Evolutionary conservation across 164 flowering plant species (phyloP), one percentile per base, ranked within the genome.

Genomic region (Vitis rupestris): DNA sequence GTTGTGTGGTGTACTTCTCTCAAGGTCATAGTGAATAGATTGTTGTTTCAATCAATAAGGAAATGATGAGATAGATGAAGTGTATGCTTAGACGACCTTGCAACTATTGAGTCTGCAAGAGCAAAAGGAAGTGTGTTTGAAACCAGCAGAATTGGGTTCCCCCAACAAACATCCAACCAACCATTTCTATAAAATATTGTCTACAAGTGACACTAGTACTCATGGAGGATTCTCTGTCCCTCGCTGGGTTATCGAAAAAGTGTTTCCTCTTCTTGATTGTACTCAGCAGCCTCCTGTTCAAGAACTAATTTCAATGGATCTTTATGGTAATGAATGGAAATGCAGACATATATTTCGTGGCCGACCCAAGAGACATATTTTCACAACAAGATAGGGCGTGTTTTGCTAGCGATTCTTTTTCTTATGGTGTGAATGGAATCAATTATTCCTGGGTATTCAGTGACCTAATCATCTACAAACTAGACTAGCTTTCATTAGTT

Each of bases 141-240:
- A 68, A 27, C 79, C 79, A 9, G 72, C 72, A 63, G 79, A 76
- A 23, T 70, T 76, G 58, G 79, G 79, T 23, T 10, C 65, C 13
- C 75, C 79, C 9, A 76, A 67, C 67, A 76, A 76, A 64, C 79
- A 76, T 63, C 79, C 75, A 49, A 75, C 78, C 4, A 75, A 75
- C 78, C 3, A 75, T 17, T 17, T 17, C 1, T 17, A 1, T 1
- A 17, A 17, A 17, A 17, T 17, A 17, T 17, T 17, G 17, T 17
- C 17, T 17, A 17, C 17, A 17, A 17, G 17, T 17, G 17, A 17
- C 17, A 17, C 17, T 17, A 17, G 74, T 48, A 75, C 78, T 47
- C 78, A 75, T 70, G 79, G 75, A 68, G 79, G 79, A 63, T 76
- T 76, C 50, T 76, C 79, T 58, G 75, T 76, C 37, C 79, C 79